Conservation (phyloP, 345 rosid genomes). For the Hibiscus trionum region DNA sequence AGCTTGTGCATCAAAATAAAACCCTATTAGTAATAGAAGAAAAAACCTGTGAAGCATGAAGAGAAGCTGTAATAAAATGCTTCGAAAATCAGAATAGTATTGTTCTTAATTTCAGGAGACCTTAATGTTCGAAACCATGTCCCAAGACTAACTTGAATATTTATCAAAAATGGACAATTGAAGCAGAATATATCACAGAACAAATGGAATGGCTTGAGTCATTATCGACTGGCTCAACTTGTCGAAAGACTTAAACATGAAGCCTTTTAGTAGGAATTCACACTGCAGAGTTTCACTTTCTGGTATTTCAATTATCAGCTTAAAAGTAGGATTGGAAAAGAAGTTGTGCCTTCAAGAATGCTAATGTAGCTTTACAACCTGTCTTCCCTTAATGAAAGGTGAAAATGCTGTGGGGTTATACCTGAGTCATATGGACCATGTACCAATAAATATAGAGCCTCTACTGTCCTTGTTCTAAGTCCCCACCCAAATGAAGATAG, state of each 20-base stretch:
- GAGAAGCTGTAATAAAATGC: too few species aligned
- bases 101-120: background rate
- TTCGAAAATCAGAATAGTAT: too few species aligned
- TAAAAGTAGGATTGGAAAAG: background rate
- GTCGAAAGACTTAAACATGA: background rate
- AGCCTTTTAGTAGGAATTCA: background rate
- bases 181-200: background rate
- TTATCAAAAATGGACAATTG: background rate
- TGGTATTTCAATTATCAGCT: background rate
- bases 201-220: background rate
- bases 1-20: too few species aligned
- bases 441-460: background rate
- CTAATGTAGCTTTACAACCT: constrained; percentile 5
- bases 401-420: background rate
- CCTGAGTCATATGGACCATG: background rate
- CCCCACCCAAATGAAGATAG: background rate
- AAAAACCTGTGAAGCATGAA: too few species aligned
- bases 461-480: background rate
- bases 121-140: too few species aligned
- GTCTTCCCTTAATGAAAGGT: background rate
- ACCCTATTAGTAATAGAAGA: too few species aligned
- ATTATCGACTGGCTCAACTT: background rate
- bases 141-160: too few species aligned
- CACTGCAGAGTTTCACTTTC: background rate
- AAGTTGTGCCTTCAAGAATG: background rate